Percentiles rank a stretch among this genome's conserved stretches.
phyloP scores from a whole-genome alignment of 768 basidiomycete genomes.

The Cyclocybe aegerita region DNA sequence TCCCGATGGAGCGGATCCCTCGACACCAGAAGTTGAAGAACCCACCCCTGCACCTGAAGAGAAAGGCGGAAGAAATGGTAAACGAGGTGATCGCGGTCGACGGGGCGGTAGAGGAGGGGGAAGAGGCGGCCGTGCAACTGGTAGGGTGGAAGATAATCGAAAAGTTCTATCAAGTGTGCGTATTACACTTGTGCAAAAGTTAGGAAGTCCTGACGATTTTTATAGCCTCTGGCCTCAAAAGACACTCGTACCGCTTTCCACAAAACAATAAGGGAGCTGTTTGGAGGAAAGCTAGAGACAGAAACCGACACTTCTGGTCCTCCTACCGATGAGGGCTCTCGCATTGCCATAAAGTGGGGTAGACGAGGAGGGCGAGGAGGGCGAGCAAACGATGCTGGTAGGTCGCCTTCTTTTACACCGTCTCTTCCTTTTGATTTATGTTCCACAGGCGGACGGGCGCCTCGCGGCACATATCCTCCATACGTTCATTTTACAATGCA shows the following conservation, averaged over 20 bases:
- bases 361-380: constrained; percentile 47
- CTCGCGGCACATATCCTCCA: constrained; percentile 71
- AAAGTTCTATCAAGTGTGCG: constrained; percentile 82
- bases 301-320: constrained; percentile 63
- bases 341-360: constrained; percentile 81
- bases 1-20: not conserved
- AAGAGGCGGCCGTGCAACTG: constrained; percentile 39
- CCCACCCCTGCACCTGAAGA: constrained; percentile 9
- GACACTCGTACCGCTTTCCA: constrained; percentile 81
- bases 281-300: constrained; percentile 81
- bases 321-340: constrained; percentile 62
- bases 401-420: not conserved
- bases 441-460: constrained; percentile 30
- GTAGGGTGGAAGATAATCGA: constrained; percentile 57
- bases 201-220: constrained; percentile 3
- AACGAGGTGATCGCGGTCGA: constrained; percentile 46
- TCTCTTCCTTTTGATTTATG: not conserved
- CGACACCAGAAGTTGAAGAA: constrained; percentile 9
- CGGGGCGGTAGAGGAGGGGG: constrained; percentile 26
- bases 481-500: constrained; percentile 97
- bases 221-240: constrained; percentile 82
- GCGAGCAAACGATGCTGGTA: constrained; percentile 36
- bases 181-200: constrained; percentile 21
- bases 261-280: constrained; percentile 74
- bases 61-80: constrained; percentile 41